Conservation (phyloP, 805 yeast genomes). For the Kluyveromyces starmeri region DNA sequence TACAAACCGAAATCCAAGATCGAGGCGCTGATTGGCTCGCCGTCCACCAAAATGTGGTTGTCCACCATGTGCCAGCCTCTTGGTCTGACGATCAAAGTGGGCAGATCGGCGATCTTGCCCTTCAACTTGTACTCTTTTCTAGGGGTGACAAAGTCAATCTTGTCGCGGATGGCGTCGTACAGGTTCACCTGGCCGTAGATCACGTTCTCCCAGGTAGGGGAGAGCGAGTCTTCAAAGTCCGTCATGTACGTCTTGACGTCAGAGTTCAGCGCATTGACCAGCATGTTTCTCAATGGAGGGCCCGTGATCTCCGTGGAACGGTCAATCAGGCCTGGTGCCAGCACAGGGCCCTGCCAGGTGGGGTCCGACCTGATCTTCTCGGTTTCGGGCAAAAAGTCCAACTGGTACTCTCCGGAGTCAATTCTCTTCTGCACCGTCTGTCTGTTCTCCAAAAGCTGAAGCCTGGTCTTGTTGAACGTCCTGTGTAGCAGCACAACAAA, state of each 20-base stretch:
- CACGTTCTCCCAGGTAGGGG: constrained; percentile 77
- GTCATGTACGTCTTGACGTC: constrained; percentile 78
- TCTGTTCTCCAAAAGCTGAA: constrained; percentile 52
- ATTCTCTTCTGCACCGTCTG: constrained; percentile 49
- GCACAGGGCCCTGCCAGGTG: constrained; percentile 66
- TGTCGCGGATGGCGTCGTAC: constrained; percentile 66
- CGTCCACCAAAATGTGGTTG: constrained; percentile 60
- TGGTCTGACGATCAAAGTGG: constrained; percentile 77
- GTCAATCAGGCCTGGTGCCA: constrained; percentile 64
- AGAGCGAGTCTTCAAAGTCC: constrained; percentile 76
- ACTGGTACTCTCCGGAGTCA: constrained; percentile 46
- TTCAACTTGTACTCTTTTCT: constrained; percentile 41
- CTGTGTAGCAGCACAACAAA: constrained; percentile 68
- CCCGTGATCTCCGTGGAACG: constrained; percentile 81
- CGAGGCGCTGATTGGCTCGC: constrained; percentile 70
- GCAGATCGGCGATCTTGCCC: constrained; percentile 39
- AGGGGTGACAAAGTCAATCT: constrained; percentile 41
- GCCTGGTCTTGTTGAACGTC: constrained; percentile 56
- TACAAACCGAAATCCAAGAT: constrained; percentile 71
- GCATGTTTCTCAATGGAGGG: constrained; percentile 78
- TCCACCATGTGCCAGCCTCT: constrained; percentile 85
- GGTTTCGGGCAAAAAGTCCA: constrained; percentile 65
- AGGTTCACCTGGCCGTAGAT: constrained; percentile 75
- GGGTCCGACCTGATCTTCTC: constrained; percentile 58
- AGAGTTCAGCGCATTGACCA: constrained; percentile 72